phyloP scores from a whole-genome alignment of 352 stramenopile genomes.

The Globisporangium nagaii region DNA sequence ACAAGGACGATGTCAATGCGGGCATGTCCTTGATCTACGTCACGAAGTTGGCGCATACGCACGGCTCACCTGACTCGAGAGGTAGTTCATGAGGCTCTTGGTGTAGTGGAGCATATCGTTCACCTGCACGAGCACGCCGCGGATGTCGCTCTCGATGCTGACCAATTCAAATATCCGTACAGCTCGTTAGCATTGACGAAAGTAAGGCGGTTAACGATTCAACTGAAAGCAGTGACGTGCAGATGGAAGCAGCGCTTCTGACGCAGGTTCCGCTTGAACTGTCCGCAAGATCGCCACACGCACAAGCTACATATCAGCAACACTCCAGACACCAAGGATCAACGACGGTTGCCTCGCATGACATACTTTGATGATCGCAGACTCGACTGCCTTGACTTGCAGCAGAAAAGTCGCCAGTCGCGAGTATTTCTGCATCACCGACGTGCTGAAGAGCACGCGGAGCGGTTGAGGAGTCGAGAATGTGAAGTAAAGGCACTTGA shows the following conservation, averaged over 20 bases:
- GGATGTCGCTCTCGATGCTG: constrained; percentile 42
- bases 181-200: not conserved
- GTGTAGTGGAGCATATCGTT: constrained; percentile 79
- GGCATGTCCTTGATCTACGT: no score
- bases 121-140: constrained; percentile 37
- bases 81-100: constrained; percentile 57
- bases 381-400: constrained; percentile 63
- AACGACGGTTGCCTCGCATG: not conserved
- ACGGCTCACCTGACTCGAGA: constrained; percentile 48
- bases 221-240: no score
- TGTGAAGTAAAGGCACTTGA: constrained; percentile 57
- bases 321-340: not conserved
- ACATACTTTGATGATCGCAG: constrained; percentile 45
- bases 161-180: not conserved
- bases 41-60: not conserved
- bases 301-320: not conserved
- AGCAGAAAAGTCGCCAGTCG: constrained; percentile 45
- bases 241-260: constrained; percentile 37
- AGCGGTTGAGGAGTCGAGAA: constrained; percentile 44
- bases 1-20: no score
- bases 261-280: constrained; percentile 62
- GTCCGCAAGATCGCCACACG: not conserved
- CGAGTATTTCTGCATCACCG: constrained; percentile 61
- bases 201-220: no score
- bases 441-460: constrained; percentile 52